Percentiles rank a stretch among this genome's conserved stretches.
These are phyloP conservation scores for Chaetoceros muelleri DNA, from an alignment of 108 stramenopile genomes.

Conservation along the genomic window DNA sequence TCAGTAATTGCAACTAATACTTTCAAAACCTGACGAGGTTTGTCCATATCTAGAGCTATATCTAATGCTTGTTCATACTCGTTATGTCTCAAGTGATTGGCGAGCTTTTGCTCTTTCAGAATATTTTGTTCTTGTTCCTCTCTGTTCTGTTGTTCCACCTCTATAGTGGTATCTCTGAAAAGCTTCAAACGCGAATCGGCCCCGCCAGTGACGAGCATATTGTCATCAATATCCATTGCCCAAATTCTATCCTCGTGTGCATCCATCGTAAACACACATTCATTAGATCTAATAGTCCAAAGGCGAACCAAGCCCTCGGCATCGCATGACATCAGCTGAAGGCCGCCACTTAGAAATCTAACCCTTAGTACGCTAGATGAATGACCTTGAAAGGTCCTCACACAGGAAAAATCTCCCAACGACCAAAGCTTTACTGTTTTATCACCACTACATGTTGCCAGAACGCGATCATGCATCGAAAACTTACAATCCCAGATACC, in stretches of 20 bases:
- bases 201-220: slow-evolving; percentile 77
- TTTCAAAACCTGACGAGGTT: slow-evolving; percentile 70
- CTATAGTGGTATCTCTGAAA: slow-evolving; percentile 87
- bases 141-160: slow-evolving; percentile 57
- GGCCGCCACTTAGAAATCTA: slow-evolving; percentile 61
- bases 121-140: slow-evolving; percentile 62
- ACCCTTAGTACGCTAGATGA: slow-evolving; percentile 82
- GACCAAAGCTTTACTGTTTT: slow-evolving; percentile 93
- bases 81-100: slow-evolving; percentile 80
- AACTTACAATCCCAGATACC: slow-evolving; percentile 96
- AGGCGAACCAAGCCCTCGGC: slow-evolving; percentile 93
- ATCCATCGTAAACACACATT: slow-evolving; percentile 90
- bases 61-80: slow-evolving; percentile 78
- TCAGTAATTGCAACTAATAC: slow-evolving; percentile 53
- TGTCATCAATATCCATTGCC: slow-evolving; percentile 79
- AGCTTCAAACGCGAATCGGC: slow-evolving; percentile 85
- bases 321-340: slow-evolving; percentile 83
- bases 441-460: slow-evolving; percentile 92
- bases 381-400: slow-evolving; percentile 93
- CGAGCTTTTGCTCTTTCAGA: slow-evolving; percentile 72
- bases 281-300: slow-evolving; percentile 91
- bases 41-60: slow-evolving; percentile 72
- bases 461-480: slow-evolving; percentile 83
- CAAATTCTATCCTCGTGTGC: slow-evolving; percentile 89
- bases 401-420: slow-evolving; percentile 74